These are phyloP conservation scores for Cyclospora cayetanensis DNA, from an alignment of 169 alveolate genomes.

Conservation along the genomic window DNA sequence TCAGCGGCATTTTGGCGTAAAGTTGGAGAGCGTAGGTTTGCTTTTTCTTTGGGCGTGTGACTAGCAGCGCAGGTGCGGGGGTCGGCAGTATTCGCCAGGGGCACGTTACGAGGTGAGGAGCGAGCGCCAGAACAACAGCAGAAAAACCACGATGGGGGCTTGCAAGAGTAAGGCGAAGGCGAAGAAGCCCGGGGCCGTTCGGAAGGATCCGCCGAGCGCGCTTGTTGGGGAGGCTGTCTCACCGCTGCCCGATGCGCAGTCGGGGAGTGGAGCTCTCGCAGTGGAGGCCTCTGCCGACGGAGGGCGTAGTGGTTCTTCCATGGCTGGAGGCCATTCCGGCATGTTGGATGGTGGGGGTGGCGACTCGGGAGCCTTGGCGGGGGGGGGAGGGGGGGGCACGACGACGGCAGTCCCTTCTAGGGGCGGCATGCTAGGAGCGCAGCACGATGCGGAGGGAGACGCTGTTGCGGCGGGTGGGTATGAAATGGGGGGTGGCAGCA, in stretches of 20 bases:
- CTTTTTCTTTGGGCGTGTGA: not conserved
- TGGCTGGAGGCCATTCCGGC: not conserved
- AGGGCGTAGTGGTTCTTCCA: not conserved
- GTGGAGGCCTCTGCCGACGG: not conserved
- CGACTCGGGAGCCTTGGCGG: not conserved
- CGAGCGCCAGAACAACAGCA: not conserved
- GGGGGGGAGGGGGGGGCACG: not conserved
- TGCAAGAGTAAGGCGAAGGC: constrained; percentile 51
- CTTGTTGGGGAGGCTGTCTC: not conserved
- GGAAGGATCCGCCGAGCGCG: not conserved
- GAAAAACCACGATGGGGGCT: constrained; percentile 39
- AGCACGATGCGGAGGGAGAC: not conserved
- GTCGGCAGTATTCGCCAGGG: not conserved
- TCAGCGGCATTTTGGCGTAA: not conserved
- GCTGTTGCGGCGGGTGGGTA: not conserved
- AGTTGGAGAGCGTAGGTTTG: not conserved
- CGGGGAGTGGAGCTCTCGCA: not conserved
- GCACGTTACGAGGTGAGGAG: not conserved
- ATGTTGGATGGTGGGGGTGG: not conserved
- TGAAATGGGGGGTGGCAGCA: not conserved
- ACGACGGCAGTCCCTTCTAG: not conserved
- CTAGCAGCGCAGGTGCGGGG: not conserved
- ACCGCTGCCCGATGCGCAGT: not conserved
- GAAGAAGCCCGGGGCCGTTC: constrained; percentile 33
- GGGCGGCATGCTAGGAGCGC: not conserved